phyloP scores from a whole-genome alignment of 768 basidiomycete genomes.

The Boletus rubroflammeus region DNA sequence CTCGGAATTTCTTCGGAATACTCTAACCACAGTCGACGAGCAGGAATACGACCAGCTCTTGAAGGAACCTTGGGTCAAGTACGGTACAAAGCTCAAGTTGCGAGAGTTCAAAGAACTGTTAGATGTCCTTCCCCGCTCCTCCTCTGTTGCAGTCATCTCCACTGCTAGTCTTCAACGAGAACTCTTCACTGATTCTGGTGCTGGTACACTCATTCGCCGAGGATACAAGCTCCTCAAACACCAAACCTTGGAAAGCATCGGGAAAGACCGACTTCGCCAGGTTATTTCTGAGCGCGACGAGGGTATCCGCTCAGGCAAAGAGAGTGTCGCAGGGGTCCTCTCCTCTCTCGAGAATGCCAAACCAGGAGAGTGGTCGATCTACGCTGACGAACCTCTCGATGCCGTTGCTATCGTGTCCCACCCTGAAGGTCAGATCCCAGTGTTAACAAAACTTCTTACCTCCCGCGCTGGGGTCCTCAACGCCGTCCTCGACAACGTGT shows the following conservation, averaged over 20 bases:
- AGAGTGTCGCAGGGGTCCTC: constrained; percentile 86
- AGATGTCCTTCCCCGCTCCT: constrained; percentile 95
- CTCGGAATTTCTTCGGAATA: not conserved
- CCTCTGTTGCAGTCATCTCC: constrained; percentile 97
- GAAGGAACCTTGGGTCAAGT: constrained; percentile 99
- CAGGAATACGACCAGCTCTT: constrained; percentile 95
- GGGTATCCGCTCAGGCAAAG: constrained; percentile 76
- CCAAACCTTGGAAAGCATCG: constrained; percentile 72
- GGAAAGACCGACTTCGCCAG: constrained; percentile 91
- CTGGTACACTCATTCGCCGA: constrained; percentile 95
- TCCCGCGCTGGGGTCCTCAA: constrained; percentile 89
- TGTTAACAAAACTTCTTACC: constrained; percentile 89
- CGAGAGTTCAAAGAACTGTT: constrained; percentile 99
- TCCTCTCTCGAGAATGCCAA: constrained; percentile 55
- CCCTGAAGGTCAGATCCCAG: constrained; percentile 82
- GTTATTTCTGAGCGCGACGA: constrained; percentile 95
- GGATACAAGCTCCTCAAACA: constrained; percentile 98
- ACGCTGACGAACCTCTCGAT: constrained; percentile 98
- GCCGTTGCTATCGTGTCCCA: constrained; percentile 92
- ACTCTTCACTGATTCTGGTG: constrained; percentile 97
- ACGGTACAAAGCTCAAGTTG: constrained; percentile 97
- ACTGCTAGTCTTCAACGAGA: constrained; percentile 92
- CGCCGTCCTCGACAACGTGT: constrained; percentile 95
- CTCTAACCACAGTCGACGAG: not conserved
- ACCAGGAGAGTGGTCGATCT: constrained; percentile 84